Conservation (phyloP, 192 early-diverging fungal genomes). For the Backusella sp. region DNA sequence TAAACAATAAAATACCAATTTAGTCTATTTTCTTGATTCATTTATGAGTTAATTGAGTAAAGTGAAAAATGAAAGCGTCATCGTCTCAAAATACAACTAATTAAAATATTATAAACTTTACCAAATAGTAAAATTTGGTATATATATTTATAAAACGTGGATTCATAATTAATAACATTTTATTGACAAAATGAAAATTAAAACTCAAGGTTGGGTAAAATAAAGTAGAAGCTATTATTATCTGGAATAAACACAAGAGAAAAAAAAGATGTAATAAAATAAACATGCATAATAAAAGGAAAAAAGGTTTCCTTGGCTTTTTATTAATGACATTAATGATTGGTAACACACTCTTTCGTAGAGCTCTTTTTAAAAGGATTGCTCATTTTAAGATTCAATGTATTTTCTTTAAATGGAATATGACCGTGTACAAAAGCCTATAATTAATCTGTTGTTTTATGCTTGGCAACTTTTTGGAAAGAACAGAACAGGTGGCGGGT, state of each 20-base stretch:
- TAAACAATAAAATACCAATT: neutral
- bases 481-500: neutral
- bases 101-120: neutral
- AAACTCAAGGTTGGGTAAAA: neutral
- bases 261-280: neutral
- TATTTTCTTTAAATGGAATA: neutral
- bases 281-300: neutral
- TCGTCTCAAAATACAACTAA: neutral
- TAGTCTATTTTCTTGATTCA: neutral
- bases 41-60: neutral
- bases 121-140: neutral
- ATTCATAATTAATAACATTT: conserved; percentile 1
- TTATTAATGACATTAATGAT: conserved; percentile 3
- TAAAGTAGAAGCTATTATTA: neutral
- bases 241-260: neutral
- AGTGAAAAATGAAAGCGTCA: neutral
- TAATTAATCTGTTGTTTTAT: neutral
- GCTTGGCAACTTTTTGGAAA: conserved; percentile 1
- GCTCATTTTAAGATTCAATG: neutral
- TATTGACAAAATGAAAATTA: conserved; percentile 2
- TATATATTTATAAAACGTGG: neutral
- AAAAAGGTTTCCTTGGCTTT: neutral
- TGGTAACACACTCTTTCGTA: neutral
- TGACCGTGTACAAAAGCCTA: neutral
- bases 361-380: neutral